Evolutionary conservation across 352 stramenopile genomes (phyloP).

Genomic region (Pythium guiyangense): DNA sequence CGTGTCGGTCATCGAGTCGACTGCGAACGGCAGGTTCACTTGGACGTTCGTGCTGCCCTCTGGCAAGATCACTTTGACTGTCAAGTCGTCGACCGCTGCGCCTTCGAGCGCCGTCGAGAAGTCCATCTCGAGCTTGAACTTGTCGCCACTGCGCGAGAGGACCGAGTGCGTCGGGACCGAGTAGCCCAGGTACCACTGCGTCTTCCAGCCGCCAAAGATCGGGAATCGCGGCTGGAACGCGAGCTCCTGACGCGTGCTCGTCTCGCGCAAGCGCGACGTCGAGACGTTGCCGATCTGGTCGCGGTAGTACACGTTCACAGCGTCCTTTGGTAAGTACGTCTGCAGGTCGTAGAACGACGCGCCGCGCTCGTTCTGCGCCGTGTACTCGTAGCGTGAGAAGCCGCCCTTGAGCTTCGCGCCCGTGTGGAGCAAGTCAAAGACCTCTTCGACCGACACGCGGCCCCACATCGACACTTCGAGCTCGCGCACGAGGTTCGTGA

Average conservation of each 20-base stretch:
- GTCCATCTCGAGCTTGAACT: constrained; percentile 82
- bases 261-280: constrained; percentile 64
- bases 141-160: constrained; percentile 50
- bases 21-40: constrained; percentile 67
- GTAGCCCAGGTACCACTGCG: constrained; percentile 87
- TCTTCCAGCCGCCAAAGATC: constrained; percentile 89
- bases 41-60: constrained; percentile 80
- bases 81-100: constrained; percentile 79
- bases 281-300: constrained; percentile 90
- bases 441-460: constrained; percentile 83
- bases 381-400: constrained; percentile 87
- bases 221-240: constrained; percentile 84
- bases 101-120: constrained; percentile 82
- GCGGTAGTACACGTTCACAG: constrained; percentile 88
- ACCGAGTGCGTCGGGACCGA: constrained; percentile 80
- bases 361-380: constrained; percentile 47
- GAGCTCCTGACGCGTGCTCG: constrained; percentile 53
- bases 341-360: constrained; percentile 78
- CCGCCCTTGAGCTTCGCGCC: constrained; percentile 79
- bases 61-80: constrained; percentile 84
- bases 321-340: constrained; percentile 64
- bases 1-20: constrained; percentile 51
- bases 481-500: constrained; percentile 80
- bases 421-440: constrained; percentile 85
- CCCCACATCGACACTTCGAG: constrained; percentile 91